Conservation (phyloP, 108 stramenopile species). For the Nitzschia inconspicua region DNA sequence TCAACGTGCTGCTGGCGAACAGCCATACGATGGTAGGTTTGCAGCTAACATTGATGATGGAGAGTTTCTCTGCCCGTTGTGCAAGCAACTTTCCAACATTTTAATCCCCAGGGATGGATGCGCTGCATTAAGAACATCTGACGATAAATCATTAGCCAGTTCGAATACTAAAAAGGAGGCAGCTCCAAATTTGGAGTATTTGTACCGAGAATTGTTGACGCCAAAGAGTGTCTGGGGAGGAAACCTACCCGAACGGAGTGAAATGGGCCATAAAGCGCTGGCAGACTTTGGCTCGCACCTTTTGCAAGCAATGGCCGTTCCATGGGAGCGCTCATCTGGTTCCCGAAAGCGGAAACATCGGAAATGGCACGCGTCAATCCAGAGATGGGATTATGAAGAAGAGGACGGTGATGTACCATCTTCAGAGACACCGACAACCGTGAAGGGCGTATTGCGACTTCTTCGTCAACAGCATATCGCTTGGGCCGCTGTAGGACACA, state of each 20-base stretch:
- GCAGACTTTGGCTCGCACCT: constrained; percentile 69
- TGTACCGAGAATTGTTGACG: background rate
- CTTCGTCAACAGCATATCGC: constrained; percentile 82
- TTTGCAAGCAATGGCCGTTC: constrained; percentile 67
- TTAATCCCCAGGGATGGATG: constrained; percentile 82
- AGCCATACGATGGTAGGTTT: constrained; percentile 89
- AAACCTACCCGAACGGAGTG: constrained; percentile 1
- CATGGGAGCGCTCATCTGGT: constrained; percentile 52
- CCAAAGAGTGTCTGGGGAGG: constrained; percentile 9
- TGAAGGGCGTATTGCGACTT: constrained; percentile 57
- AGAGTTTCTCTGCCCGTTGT: constrained; percentile 96
- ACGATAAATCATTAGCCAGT: constrained; percentile 3
- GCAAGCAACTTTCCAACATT: constrained; percentile 94
- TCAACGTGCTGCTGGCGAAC: constrained; percentile 71
- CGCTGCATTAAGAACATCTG: constrained; percentile 8
- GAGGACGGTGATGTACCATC: constrained; percentile 23
- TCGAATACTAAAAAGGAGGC: background rate
- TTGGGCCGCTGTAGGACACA: constrained; percentile 84
- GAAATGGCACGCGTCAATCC: constrained; percentile 69
- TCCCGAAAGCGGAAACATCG: constrained; percentile 37
- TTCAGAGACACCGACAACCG: background rate
- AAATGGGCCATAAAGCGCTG: constrained; percentile 51
- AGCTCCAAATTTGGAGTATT: background rate
- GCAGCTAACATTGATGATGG: constrained; percentile 89
- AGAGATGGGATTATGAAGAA: constrained; percentile 83